A percentile compares a stretch with the other conserved stretches of the same genome.
phyloP scores from a whole-genome alignment of 1,139 yeast genomes.

The Yamadazyma dushanensis region DNA sequence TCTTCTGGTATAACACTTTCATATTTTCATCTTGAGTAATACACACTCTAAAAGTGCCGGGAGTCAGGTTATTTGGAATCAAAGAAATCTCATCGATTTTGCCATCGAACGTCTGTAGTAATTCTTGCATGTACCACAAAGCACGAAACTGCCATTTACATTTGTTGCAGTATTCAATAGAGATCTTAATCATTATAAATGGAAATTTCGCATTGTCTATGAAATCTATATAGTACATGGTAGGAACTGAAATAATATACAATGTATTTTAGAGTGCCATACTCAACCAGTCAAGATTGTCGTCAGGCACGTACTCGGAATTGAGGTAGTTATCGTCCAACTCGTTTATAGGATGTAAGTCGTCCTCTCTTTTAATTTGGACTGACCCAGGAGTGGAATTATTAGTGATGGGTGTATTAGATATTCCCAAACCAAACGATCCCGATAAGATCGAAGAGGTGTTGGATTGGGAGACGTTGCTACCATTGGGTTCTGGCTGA shows the following conservation, averaged over 20 bases:
- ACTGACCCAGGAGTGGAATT: constrained; percentile 13
- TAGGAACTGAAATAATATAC: constrained; percentile 4
- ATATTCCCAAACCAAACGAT: constrained; percentile 15
- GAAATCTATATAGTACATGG: constrained; percentile 3
- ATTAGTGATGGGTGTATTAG: constrained; percentile 10
- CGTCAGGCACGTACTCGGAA: constrained; percentile 19
- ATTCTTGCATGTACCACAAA: constrained; percentile 47
- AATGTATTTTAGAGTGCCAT: constrained; percentile 27
- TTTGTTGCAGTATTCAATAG: constrained; percentile 42
- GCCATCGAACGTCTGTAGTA: constrained; percentile 44
- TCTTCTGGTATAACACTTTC: constrained; percentile 35
- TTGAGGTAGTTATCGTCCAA: constrained; percentile 17
- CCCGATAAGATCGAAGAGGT: constrained; percentile 9
- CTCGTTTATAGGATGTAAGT: constrained; percentile 20
- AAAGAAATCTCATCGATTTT: constrained; percentile 39
- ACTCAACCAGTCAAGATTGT: constrained; percentile 41
- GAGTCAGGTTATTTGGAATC: constrained; percentile 38
- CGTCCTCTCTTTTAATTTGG: constrained; percentile 13
- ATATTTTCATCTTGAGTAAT: constrained; percentile 15
- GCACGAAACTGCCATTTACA: constrained; percentile 54
- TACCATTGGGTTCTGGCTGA: background rate
- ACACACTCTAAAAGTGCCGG: constrained; percentile 39
- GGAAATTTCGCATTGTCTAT: constrained; percentile 6
- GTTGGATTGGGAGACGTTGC: constrained; percentile 6
- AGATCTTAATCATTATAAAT: constrained; percentile 1